phyloP scores from a whole-genome alignment of 305 asterid genomes.

The Solanum hybrid region DNA sequence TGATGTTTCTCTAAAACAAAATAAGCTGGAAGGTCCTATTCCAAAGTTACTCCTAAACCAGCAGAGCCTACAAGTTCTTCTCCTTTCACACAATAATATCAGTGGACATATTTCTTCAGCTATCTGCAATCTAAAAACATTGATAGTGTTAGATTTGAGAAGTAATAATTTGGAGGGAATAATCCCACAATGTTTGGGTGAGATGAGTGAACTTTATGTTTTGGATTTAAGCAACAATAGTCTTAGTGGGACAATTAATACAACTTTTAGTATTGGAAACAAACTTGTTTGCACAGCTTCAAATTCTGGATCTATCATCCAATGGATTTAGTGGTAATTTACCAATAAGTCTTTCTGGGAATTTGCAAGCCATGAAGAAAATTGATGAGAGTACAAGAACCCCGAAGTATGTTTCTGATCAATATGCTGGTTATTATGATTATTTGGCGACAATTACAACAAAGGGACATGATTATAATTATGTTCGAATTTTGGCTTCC shows the following conservation, averaged over 20 bases:
- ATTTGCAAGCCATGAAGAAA: conserved; percentile 3
- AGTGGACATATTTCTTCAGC: not conserved
- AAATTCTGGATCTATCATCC: conserved; percentile 9
- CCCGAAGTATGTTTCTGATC: too few species aligned
- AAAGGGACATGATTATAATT: too few species aligned
- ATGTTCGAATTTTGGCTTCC: fast-evolving
- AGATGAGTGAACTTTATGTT: fast-evolving
- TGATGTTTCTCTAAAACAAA: fast-evolving
- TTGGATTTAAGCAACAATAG: too few species aligned
- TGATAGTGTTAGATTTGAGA: too few species aligned
- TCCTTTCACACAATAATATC: not conserved
- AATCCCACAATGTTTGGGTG: too few species aligned
- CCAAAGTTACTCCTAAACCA: not conserved
- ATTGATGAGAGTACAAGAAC: not conserved
- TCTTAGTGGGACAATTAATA: too few species aligned
- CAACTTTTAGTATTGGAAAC: too few species aligned
- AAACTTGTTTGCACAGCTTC: not conserved
- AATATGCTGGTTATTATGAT: too few species aligned
- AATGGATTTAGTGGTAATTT: conserved; percentile 7
- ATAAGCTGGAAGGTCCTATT: not conserved
- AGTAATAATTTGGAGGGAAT: too few species aligned
- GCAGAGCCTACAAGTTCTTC: fast-evolving
- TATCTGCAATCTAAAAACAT: too few species aligned
- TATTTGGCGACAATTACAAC: too few species aligned
- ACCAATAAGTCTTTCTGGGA: not conserved